Evolutionary conservation across 176 grass and related monocot genomes (phyloP), one percentile per base, ranked within the genome.

Genomic region (Urochloa ruziziensis): DNA sequence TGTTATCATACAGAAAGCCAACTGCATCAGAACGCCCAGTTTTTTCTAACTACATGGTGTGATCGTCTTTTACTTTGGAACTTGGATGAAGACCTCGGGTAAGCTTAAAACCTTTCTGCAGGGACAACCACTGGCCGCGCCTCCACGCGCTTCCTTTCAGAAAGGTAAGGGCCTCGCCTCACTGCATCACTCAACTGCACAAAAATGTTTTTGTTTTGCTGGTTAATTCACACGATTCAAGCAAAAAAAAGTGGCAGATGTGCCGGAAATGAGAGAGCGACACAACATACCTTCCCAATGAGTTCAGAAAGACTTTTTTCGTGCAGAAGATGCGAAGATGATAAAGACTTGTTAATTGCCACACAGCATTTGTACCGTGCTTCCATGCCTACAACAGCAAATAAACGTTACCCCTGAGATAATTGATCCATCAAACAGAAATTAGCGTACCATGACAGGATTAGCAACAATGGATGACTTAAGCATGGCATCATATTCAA

Each of bases 141-240:
- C 73, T 97, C 94, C 53, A 53, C 46, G 11, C 77, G 82, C 78
- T 85, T 92, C 86, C 80, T 95, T 2, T 86, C 58, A 37, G 73
- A 48, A 42, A 91, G 84, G 62, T 93, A 98, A 27, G 95, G 95
- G 29, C 91, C 95, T 47, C 92, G 91, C 82, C 47, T 88, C 19
- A 98, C 91, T 3, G 92, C 92, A 91, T 93, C 92, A 71, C 90
- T 94, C 85, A 98, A 79, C 92, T 98, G 91, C 76, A 79, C 40
- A 56, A 81, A 58, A 57, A 59, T 25, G 1, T 1, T 66, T 67
- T 59, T 70, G 16, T 48, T 67, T 37, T 60, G 23, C 59, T 16
- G 17, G 25, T 84, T 75, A 66, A 72, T 28, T 67, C 14, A 57
- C 21, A 49, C 5, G 11, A 37, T 66, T 56, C 23, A 30, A 71